phyloP scores from a whole-genome alignment of 306 rosid species.

The Prunus campanulata region DNA sequence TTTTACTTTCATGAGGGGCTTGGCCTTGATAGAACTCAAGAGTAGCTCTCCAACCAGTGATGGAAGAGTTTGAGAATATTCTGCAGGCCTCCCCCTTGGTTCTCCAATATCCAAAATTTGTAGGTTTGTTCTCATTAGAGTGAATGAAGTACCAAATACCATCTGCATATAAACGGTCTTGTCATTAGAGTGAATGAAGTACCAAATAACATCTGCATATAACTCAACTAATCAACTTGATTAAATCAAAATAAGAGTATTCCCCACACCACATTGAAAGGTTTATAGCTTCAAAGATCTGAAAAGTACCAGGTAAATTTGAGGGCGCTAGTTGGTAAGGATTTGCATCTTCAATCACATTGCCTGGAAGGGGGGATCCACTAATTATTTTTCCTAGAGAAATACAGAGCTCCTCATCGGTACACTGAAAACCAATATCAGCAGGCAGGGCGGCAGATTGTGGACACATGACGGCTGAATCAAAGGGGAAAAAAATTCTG shows the following conservation, averaged over 20 bases:
- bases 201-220: background rate
- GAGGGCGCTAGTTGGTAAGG: slow-evolving; percentile 26
- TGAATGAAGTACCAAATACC: slow-evolving; percentile 23
- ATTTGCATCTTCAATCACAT: slow-evolving; percentile 27
- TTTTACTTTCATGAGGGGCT: slow-evolving; percentile 20
- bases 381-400: background rate
- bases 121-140: slow-evolving; percentile 7
- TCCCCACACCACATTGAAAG: background rate
- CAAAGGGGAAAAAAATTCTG: background rate
- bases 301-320: slow-evolving; percentile 33
- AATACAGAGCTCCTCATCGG: slow-evolving; percentile 11
- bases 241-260: background rate
- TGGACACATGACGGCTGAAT: slow-evolving; percentile 18
- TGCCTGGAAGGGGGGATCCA: slow-evolving; percentile 33
- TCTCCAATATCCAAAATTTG: slow-evolving; percentile 35
- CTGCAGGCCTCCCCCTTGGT: slow-evolving; percentile 14
- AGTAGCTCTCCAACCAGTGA: slow-evolving; percentile 30
- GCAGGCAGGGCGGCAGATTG: slow-evolving; percentile 5
- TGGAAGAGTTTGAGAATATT: slow-evolving; percentile 15
- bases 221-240: background rate
- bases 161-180: slow-evolving; percentile 16
- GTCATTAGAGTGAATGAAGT: background rate
- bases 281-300: background rate
- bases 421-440: background rate
- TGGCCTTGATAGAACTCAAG: slow-evolving; percentile 27